Conservation (phyloP, 495 filamentous ascomycete species). For the Annulohypoxylon moriforme region DNA sequence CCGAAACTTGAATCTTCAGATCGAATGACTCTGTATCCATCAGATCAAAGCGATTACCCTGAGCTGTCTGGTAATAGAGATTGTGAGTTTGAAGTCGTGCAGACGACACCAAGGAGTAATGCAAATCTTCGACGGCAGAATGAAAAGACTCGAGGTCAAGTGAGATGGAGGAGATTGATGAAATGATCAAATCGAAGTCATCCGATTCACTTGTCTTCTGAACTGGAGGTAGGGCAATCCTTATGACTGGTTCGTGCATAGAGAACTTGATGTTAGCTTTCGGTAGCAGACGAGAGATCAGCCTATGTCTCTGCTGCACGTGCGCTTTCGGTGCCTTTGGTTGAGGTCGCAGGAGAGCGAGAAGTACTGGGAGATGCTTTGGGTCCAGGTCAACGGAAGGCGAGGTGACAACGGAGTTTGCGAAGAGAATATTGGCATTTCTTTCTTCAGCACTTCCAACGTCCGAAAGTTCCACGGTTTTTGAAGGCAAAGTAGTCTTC, state of each 20-base stretch:
- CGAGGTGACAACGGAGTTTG: slow-evolving; percentile 94
- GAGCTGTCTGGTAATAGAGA: slow-evolving; percentile 92
- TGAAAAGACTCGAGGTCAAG: slow-evolving; percentile 95
- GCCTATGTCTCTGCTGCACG: slow-evolving; percentile 63
- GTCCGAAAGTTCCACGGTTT: slow-evolving; percentile 84
- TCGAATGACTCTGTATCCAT: slow-evolving; percentile 88
- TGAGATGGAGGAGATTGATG: slow-evolving; percentile 89
- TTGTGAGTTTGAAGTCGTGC: slow-evolving; percentile 88
- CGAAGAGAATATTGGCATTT: slow-evolving; percentile 96
- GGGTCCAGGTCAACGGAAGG: slow-evolving; percentile 96
- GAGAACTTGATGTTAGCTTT: slow-evolving; percentile 96
- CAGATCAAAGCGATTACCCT: slow-evolving; percentile 83
- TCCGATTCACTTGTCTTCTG: slow-evolving; percentile 71
- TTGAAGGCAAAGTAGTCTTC: slow-evolving; percentile 93
- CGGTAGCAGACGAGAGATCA: slow-evolving; percentile 91
- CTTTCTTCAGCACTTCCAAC: slow-evolving; percentile 82
- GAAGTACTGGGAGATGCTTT: slow-evolving; percentile 84
- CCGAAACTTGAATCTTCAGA: slow-evolving; percentile 83
- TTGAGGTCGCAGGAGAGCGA: slow-evolving; percentile 75
- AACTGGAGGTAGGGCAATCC: slow-evolving; percentile 82
- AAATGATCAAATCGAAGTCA: slow-evolving; percentile 94
- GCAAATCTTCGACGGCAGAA: slow-evolving; percentile 81
- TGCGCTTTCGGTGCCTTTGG: slow-evolving; percentile 63
- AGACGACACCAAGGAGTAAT: slow-evolving; percentile 85
- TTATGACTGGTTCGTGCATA: slow-evolving; percentile 92